Evolutionary conservation across 306 rosid genomes (phyloP).

Genomic region (Lathyrus sativus): DNA sequence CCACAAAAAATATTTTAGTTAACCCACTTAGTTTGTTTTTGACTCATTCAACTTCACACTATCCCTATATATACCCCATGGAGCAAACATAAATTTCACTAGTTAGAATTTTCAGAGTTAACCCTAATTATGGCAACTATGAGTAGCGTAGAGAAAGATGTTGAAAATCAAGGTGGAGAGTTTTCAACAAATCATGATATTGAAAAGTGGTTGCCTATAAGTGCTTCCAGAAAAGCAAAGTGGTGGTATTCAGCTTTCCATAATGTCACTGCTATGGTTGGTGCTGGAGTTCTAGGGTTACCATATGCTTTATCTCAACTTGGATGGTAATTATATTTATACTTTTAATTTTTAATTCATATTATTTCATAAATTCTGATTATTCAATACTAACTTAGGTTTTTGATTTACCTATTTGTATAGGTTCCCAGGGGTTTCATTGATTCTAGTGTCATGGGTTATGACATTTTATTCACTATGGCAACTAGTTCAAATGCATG

Average conservation of each 20-base stretch:
- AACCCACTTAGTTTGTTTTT: no score
- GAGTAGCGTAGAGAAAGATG: no score
- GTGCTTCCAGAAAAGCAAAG: constrained; percentile 40
- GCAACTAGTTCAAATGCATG: constrained; percentile 65
- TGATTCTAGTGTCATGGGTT: constrained; percentile 53
- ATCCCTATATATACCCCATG: no score
- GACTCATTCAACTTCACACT: no score
- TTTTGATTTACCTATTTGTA: neutral
- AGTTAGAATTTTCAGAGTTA: no score
- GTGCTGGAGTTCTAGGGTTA: constrained; percentile 48
- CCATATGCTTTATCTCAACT: constrained; percentile 49
- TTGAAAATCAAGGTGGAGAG: no score
- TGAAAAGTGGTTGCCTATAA: constrained; percentile 39
- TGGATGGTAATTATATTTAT: constrained; percentile 41
- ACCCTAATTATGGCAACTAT: no score
- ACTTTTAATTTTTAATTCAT: neutral
- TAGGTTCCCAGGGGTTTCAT: constrained; percentile 53
- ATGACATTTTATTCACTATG: constrained; percentile 67
- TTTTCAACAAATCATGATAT: no score
- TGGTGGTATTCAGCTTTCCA: constrained; percentile 55
- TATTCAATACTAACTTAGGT: neutral
- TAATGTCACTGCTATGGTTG: constrained; percentile 58
- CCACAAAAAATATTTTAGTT: no score
- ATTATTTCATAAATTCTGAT: neutral
- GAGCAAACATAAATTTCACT: no score